These are phyloP conservation scores for Cryptosporidium meleagridis DNA, from an alignment of 169 alveolate genomes.

Conservation along the genomic window DNA sequence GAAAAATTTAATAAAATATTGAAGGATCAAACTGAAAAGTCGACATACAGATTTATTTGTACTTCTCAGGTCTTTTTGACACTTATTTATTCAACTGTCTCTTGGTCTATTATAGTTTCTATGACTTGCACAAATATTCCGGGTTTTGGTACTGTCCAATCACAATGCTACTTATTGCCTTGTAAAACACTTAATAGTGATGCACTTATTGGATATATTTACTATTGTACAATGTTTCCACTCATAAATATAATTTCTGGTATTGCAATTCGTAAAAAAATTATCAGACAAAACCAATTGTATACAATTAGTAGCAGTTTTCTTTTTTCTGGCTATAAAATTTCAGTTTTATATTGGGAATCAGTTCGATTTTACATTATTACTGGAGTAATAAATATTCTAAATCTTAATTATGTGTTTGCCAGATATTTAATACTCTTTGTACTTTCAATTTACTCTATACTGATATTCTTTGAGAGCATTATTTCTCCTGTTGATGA, in stretches of 20 bases:
- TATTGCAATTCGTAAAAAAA: conserved; percentile 5
- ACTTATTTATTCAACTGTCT: conserved; percentile 9
- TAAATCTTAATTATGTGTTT: conserved; percentile 19
- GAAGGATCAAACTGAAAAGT: conserved; percentile 30
- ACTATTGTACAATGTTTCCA: conserved; percentile 28
- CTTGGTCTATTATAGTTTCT: conserved; percentile 33
- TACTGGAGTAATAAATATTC: neutral
- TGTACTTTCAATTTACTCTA: conserved; percentile 22
- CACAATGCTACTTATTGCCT: conserved; percentile 19
- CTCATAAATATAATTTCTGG: conserved; percentile 29
- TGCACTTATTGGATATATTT: conserved; percentile 29
- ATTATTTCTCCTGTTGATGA: conserved; percentile 46
- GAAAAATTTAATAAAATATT: conserved; percentile 44
- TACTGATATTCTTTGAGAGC: conserved; percentile 30
- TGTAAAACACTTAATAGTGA: conserved; percentile 19
- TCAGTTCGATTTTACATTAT: conserved; percentile 29
- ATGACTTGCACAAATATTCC: conserved; percentile 55
- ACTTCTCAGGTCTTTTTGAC: conserved; percentile 54
- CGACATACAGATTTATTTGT: conserved; percentile 59
- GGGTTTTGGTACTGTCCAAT: conserved; percentile 55
- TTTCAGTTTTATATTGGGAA: conserved; percentile 55
- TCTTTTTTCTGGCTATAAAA: conserved; percentile 56
- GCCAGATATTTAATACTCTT: conserved; percentile 39
- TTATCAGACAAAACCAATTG: conserved; percentile 10
- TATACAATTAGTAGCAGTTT: conserved; percentile 60